Percentiles rank a stretch among this genome's conserved stretches.
Evolutionary conservation across 2,329 filamentous ascomycete species (phyloP).

Genomic region (Penicillium sp.): DNA sequence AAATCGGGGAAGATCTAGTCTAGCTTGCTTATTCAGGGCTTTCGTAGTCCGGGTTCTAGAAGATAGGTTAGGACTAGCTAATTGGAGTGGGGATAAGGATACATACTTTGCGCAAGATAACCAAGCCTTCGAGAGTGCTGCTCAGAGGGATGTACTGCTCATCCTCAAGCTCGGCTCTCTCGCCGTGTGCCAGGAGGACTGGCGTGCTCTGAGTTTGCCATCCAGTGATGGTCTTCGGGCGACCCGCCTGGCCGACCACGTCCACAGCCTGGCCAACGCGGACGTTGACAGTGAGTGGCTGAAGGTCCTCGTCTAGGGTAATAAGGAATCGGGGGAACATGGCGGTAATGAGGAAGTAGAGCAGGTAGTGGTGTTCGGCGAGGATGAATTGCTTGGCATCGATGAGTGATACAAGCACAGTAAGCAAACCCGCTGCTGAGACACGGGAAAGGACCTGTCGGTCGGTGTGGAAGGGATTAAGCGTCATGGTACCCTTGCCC

Average conservation of each 20-base stretch:
- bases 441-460: slow-evolving; percentile 92
- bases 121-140: slow-evolving; percentile 87
- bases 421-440: slow-evolving; percentile 80
- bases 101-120: slow-evolving; percentile 92
- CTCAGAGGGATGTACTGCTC: slow-evolving; percentile 94
- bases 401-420: slow-evolving; percentile 89
- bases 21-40: slow-evolving; percentile 36
- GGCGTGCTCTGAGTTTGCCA: slow-evolving; percentile 99
- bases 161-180: slow-evolving; percentile 94
- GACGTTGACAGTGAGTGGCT: slow-evolving; percentile 92
- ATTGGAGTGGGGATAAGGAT: neutral
- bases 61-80: slow-evolving; percentile 24
- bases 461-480: slow-evolving; percentile 99
- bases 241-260: slow-evolving; percentile 92
- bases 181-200: slow-evolving; percentile 87
- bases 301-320: slow-evolving; percentile 89
- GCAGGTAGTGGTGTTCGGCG: slow-evolving; percentile 78
- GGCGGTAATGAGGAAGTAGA: slow-evolving; percentile 94
- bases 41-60: slow-evolving; percentile 48
- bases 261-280: slow-evolving; percentile 97
- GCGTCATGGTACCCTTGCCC: slow-evolving; percentile 94
- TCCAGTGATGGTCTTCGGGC: slow-evolving; percentile 97
- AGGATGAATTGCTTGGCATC: slow-evolving; percentile 85
- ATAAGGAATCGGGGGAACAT: slow-evolving; percentile 97
- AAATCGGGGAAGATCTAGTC: slow-evolving; percentile 19